Conservation (phyloP, 495 filamentous ascomycete species). For the Entonaema liquescens region DNA sequence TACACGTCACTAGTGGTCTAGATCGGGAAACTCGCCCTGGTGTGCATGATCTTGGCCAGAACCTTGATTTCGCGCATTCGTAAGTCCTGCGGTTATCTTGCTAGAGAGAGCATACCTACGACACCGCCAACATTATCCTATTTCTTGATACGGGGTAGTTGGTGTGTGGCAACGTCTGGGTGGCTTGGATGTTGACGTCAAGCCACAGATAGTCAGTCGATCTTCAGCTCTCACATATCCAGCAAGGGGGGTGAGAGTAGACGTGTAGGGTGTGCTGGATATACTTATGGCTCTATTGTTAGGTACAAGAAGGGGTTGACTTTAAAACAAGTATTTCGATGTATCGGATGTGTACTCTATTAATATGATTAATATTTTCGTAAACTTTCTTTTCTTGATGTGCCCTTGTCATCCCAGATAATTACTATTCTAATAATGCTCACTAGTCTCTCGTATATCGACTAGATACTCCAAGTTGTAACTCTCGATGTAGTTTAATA, state of each 20-base stretch:
- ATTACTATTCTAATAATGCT: background rate
- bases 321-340: slow-evolving; percentile 16
- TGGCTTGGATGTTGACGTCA: slow-evolving; percentile 40
- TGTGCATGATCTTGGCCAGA: background rate
- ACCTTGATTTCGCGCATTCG: slow-evolving; percentile 32
- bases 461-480: slow-evolving; percentile 48
- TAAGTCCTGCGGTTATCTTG: slow-evolving; percentile 10
- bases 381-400: background rate
- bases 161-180: slow-evolving; percentile 12
- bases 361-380: background rate
- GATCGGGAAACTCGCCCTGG: slow-evolving; percentile 21
- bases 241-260: slow-evolving; percentile 20
- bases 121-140: background rate
- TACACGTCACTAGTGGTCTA: slow-evolving; percentile 30
- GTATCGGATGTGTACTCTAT: slow-evolving; percentile 14
- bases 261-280: slow-evolving; percentile 15
- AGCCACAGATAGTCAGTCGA: slow-evolving; percentile 21
- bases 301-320: slow-evolving; percentile 20
- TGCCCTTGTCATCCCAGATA: no score
- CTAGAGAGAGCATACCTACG: background rate
- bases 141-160: slow-evolving; percentile 11
- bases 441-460: slow-evolving; percentile 36
- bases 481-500: slow-evolving; percentile 44
- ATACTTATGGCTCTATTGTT: slow-evolving; percentile 27
- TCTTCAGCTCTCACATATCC: slow-evolving; percentile 11